These are phyloP conservation scores for Stagonosporopsis cucurbitacearum DNA, from an alignment of 2,329 filamentous ascomycete genomes.

Conservation along the genomic window DNA sequence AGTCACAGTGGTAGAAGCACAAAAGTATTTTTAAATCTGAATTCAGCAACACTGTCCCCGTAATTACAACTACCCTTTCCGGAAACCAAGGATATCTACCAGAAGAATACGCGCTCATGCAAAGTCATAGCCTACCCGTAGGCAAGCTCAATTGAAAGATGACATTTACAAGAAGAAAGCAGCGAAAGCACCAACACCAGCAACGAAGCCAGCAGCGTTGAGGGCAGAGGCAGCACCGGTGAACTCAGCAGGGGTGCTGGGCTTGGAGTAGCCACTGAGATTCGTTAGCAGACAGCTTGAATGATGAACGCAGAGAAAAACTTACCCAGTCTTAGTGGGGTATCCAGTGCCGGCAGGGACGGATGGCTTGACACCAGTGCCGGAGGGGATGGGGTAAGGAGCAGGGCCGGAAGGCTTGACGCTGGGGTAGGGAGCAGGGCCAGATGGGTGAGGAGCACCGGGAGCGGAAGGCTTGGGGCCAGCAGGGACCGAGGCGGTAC, in stretches of 20 bases:
- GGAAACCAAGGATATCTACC: slow-evolving; percentile 36
- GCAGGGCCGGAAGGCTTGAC: slow-evolving; percentile 27
- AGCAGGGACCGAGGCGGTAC: slow-evolving; percentile 35
- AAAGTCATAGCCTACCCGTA: slow-evolving; percentile 48
- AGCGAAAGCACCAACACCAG: slow-evolving; percentile 51
- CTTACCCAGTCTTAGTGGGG: slow-evolving; percentile 44
- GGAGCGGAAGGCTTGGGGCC: slow-evolving; percentile 28
- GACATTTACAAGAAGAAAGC: slow-evolving; percentile 53
- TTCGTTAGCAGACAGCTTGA: slow-evolving; percentile 17
- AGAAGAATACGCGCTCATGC: slow-evolving; percentile 42
- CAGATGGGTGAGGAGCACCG: slow-evolving; percentile 20
- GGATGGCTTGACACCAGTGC: slow-evolving; percentile 24
- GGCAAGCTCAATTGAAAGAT: slow-evolving; percentile 43
- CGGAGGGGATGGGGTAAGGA: slow-evolving; percentile 25
- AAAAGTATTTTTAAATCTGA: slow-evolving; percentile 21
- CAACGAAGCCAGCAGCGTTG: slow-evolving; percentile 48
- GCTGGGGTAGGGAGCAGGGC: slow-evolving; percentile 20
- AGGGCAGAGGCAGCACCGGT: slow-evolving; percentile 47
- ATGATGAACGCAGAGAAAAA: slow-evolving; percentile 8
- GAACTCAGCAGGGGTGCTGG: slow-evolving; percentile 44
- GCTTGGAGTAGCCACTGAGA: slow-evolving; percentile 37
- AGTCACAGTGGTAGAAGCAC: not conserved
- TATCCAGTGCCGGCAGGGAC: slow-evolving; percentile 37
- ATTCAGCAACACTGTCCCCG: slow-evolving; percentile 30
- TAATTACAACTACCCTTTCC: slow-evolving; percentile 42